These are phyloP conservation scores for Sarocladium oryzae DNA, from an alignment of 2,329 filamentous ascomycete species.

Conservation along the genomic window DNA sequence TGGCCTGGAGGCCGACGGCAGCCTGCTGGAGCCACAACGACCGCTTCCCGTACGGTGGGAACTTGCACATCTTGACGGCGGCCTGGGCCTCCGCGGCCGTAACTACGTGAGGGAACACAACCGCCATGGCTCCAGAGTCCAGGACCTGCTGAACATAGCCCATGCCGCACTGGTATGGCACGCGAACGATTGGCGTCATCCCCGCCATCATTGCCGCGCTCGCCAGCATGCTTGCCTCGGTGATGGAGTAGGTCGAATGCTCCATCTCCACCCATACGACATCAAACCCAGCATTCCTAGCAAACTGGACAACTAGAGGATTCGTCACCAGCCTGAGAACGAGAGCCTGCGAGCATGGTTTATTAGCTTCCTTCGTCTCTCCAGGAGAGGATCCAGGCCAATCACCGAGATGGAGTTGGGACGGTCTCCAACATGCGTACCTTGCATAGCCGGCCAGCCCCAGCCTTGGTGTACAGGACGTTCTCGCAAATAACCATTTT, in stretches of 20 bases:
- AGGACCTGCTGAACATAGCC: conserved; percentile 15
- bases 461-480: no score
- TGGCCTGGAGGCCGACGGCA: conserved; percentile 12
- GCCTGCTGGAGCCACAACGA: conserved; percentile 16
- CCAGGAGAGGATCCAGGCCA: no score
- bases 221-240: conserved; percentile 21
- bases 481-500: no score
- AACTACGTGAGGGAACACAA: conserved; percentile 15
- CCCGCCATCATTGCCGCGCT: conserved; percentile 17
- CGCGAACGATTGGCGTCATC: conserved; percentile 17
- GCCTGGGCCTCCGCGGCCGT: conserved; percentile 11
- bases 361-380: conserved; percentile 3
- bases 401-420: no score
- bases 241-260: conserved; percentile 23
- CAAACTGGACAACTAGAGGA: conserved; percentile 22
- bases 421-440: no score
- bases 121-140: conserved; percentile 14
- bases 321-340: conserved; percentile 21
- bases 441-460: no score
- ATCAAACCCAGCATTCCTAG: conserved; percentile 24
- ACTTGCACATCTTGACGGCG: conserved; percentile 16
- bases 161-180: conserved; percentile 13
- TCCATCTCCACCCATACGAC: conserved; percentile 30
- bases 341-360: conserved; percentile 7
- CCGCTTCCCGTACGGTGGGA: conserved; percentile 15